Base-by-base conservation (phyloP, 441 rosid species). In the Pelargonium citronellum region DNA sequence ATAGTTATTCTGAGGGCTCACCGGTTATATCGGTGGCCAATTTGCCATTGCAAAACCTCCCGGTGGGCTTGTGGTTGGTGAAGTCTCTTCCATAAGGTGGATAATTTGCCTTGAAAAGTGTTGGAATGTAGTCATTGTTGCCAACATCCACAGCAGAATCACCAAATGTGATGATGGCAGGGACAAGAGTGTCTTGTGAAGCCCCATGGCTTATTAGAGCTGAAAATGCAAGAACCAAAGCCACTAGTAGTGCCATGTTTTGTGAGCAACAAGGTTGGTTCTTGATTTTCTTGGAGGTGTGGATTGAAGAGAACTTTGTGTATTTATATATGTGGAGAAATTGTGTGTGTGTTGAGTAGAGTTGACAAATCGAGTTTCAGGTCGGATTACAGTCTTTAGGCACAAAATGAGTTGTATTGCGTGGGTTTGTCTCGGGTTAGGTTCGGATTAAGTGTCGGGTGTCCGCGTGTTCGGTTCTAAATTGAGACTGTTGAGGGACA, bases 51-150 rank as follows among this genome's bases (percentile, higher is more conserved):
- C 97, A 90, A 75, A 95, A 95, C 76, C 98, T 91, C 0, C 97
- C 97, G 0, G 98, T 95, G 43, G 99, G 74, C 67, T 83, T 60
- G 5, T 85, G 91, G 57, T 79, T 83, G 68, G 69, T 63, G n/a
- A 95, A 92, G 69, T 95, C 98, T 64, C 96, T 89, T 27, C 98
- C 97, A 70, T 90, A 90, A 71, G 98, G 96, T 74, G 96, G 97
- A 73, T 85, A 90, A 51, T 95, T 77, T 5, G 97, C 97, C 87
- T 64, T 90, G 81, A 83, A 89, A 71, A 89, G 24, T 3, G 98
- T 92, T 4, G 85, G 80, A 66, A 95, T 91, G 64, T 92, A 82
- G 85, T 95, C 77, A 78, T 95, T 95, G 81, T 95, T 95, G 7
- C 96, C 99, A 22, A 88, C 92, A 83, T 89, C 98, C 0, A 88